phyloP scores from a whole-genome alignment of 2,329 filamentous ascomycete species.

The Ascochyta rabiei region DNA sequence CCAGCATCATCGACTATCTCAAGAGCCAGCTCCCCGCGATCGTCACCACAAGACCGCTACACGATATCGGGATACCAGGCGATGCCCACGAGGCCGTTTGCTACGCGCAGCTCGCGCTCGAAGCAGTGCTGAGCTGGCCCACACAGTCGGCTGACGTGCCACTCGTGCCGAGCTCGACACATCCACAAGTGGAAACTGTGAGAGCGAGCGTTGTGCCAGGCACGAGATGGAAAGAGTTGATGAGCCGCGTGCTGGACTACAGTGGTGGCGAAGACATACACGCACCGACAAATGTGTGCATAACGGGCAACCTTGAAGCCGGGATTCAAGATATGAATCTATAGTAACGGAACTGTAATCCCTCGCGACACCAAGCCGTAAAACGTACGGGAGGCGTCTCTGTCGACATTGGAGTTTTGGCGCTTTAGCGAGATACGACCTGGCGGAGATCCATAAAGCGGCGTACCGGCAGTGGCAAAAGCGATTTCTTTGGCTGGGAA shows the following conservation, averaged over 20 bases:
- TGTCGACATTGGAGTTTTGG: no score
- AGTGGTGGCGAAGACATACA: constrained; percentile 16
- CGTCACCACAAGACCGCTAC: constrained; percentile 59
- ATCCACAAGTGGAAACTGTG: constrained; percentile 5
- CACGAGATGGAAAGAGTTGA: constrained; percentile 20
- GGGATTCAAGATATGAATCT: constrained; percentile 2
- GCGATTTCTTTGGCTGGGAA: no score
- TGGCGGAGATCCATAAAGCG: no score
- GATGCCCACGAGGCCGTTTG: constrained; percentile 66
- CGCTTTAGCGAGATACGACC: no score
- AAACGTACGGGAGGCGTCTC: no score
- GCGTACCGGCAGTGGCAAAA: no score
- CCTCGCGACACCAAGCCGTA: no score
- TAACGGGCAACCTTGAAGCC: constrained; percentile 8
- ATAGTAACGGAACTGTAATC: neutral
- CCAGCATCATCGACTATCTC: constrained; percentile 62
- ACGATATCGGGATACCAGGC: constrained; percentile 62
- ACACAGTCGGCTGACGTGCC: neutral
- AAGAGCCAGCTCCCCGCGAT: constrained; percentile 55
- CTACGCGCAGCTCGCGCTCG: constrained; percentile 67
- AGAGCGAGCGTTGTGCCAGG: constrained; percentile 20
- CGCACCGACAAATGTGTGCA: constrained; percentile 9
- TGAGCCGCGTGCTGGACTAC: constrained; percentile 19
- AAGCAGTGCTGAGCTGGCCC: constrained; percentile 48
- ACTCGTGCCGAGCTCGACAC: neutral